Base-by-base conservation (phyloP, 164 flowering plant genomes). In the Sextonia rubra region DNA sequence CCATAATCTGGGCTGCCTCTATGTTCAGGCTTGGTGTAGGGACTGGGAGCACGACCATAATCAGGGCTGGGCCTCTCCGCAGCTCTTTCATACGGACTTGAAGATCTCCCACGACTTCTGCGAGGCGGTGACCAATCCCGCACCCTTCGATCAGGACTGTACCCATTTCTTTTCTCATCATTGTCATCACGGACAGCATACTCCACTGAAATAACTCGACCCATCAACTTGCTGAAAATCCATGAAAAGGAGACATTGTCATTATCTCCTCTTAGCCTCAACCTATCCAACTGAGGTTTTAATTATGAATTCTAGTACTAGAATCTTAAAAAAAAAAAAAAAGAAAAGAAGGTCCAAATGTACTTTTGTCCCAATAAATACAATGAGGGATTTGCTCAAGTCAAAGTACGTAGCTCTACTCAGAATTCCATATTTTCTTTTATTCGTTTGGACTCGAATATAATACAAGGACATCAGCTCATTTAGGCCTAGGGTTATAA, bases 121-220 rank as follows among this genome's bases (percentile, higher is more conserved):
- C 86, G 73, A 30, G 85, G 83, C 0, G 93, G 90, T 32, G 81
- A 73, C 84, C 82, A 83, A 79, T 76, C 84, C 20, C 83, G 79
- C 11, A 85, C 87, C 66, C 85, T 78, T 69, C 89, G 79, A 15
- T 84, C 92, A 69, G 97, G 96, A 73, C 93, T 87, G 66, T 83
- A 69, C 2, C 91, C 93, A 81, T 86, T 83, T 77, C 82, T 83
- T 72, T 80, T 85, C 7, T 88, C 98, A 79, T 93, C 98, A 79
- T 95, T 97, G 7, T 52, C 58, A 85, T 95, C 98, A 55, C 91
- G 84, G 20, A 83, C 86, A 27, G 99, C 96, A 87, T 90, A 95
- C 70, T 95, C 99, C 72, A 95, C 99, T 11, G 97, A 86, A 62
- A 95, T 89, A 71, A 93, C 93, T 27, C 95, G 85, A 66, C 91